These are phyloP conservation scores for Trichoderma breve DNA, from an alignment of 2,329 filamentous ascomycete species.

Conservation along the genomic window DNA sequence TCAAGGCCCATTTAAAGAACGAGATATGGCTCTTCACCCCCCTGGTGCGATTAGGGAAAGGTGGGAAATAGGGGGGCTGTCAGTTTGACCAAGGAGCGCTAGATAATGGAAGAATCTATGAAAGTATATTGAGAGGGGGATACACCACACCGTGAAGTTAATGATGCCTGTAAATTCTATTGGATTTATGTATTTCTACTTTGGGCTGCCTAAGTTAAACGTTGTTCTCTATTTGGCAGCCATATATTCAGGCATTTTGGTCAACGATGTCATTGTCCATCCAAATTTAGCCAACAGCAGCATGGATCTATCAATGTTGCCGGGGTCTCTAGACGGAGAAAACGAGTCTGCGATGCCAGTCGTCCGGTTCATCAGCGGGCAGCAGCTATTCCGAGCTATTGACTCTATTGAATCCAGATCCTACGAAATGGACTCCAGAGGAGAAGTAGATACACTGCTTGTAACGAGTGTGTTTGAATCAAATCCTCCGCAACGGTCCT, in stretches of 20 bases:
- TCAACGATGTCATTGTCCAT: accelerated
- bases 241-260: background rate
- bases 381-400: background rate
- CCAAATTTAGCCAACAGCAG: no score
- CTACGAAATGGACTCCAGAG: background rate
- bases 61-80: background rate
- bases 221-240: background rate
- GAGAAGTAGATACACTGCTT: background rate
- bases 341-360: background rate
- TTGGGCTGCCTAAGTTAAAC: background rate
- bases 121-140: background rate
- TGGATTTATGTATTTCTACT: background rate
- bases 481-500: background rate
- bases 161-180: background rate
- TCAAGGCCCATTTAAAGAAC: background rate
- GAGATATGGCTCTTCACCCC: background rate
- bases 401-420: background rate
- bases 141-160: background rate
- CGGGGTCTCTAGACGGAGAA: background rate
- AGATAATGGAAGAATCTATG: background rate
- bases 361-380: background rate
- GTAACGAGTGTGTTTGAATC: background rate
- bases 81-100: no score
- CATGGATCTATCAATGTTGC: background rate
- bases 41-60: background rate